These are phyloP conservation scores for Epichloe coenophiala DNA, from an alignment of 2,329 filamentous ascomycete genomes.

Conservation along the genomic window DNA sequence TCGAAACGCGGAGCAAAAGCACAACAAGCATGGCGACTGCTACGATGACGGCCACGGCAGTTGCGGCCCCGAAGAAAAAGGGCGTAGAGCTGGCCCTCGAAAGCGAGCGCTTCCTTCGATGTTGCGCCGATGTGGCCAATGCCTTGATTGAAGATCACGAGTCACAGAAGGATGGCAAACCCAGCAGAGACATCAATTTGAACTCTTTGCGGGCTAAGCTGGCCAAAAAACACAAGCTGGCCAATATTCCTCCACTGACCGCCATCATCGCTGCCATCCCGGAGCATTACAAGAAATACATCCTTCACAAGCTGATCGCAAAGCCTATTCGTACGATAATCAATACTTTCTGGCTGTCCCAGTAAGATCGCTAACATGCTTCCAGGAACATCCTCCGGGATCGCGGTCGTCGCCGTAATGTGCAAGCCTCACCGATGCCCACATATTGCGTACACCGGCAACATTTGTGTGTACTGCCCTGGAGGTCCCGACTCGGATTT, in stretches of 20 bases:
- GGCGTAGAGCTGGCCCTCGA: slow-evolving; percentile 69
- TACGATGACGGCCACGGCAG: slow-evolving; percentile 52
- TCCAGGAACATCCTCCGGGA: slow-evolving; percentile 79
- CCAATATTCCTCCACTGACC: slow-evolving; percentile 78
- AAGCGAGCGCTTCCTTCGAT: slow-evolving; percentile 86
- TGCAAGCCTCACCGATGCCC: slow-evolving; percentile 97
- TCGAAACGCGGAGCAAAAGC: not conserved
- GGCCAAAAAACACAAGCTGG: slow-evolving; percentile 83
- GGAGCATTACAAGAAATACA: slow-evolving; percentile 99
- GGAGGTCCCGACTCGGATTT: slow-evolving; percentile 97
- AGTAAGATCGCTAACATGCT: slow-evolving; percentile 3
- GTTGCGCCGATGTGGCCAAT: slow-evolving; percentile 90
- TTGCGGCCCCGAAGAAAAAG: slow-evolving; percentile 58
- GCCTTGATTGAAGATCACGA: slow-evolving; percentile 92
- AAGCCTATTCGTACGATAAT: slow-evolving; percentile 69
- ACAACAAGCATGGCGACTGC: slow-evolving; percentile 25
- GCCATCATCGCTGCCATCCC: slow-evolving; percentile 97
- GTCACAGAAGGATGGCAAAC: slow-evolving; percentile 57
- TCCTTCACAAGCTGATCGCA: slow-evolving; percentile 86
- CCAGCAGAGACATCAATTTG: slow-evolving; percentile 80
- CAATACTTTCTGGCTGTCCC: too few relatives aligned
- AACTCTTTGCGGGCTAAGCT: slow-evolving; percentile 78
- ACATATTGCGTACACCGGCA: slow-evolving; percentile 95
- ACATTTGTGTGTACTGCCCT: slow-evolving; percentile 97
- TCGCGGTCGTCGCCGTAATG: slow-evolving; percentile 98